A percentile compares a stretch with the other conserved stretches of the same genome.
These are phyloP conservation scores for Westerdykella ornata DNA, from an alignment of 2,329 filamentous ascomycete species.

Conservation along the genomic window DNA sequence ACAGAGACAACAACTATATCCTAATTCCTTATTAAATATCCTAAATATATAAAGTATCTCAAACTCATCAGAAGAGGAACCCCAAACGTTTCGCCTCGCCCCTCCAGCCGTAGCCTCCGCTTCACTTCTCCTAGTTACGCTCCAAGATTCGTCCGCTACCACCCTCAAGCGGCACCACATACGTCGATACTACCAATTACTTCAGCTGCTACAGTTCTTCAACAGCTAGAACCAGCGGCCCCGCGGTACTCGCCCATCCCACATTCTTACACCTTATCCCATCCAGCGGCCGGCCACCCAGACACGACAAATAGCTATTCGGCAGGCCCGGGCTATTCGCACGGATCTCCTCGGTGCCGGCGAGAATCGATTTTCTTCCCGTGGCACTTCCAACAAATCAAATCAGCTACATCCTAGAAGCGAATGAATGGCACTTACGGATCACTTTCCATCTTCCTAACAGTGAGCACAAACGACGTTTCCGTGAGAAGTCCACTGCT, in stretches of 20 bases:
- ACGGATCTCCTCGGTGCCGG: conserved; percentile 1
- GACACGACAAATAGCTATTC: conserved; percentile 6
- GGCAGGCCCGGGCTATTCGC: neutral
- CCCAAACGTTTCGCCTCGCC: too few relatives aligned
- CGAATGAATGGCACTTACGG: neutral
- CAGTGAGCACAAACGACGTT: neutral
- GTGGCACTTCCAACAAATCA: neutral
- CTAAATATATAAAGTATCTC: too few relatives aligned
- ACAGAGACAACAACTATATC: too few relatives aligned
- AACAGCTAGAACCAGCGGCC: neutral
- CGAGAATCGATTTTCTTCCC: neutral
- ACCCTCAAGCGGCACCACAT: too few relatives aligned
- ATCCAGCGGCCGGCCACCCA: conserved; percentile 4
- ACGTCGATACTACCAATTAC: too few relatives aligned
- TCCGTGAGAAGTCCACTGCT: neutral
- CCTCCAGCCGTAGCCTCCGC: too few relatives aligned
- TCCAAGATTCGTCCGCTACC: too few relatives aligned
- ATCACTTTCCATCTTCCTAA: neutral
- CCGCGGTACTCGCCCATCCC: neutral
- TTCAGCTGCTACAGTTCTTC: too few relatives aligned
- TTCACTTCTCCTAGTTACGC: too few relatives aligned
- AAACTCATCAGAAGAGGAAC: too few relatives aligned
- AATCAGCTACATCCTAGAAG: neutral
- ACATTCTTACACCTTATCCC: conserved; percentile 3
- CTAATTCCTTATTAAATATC: too few relatives aligned